Evolutionary conservation across 2,329 filamentous ascomycete species (phyloP).

Genomic region (Alternaria arborescens): DNA sequence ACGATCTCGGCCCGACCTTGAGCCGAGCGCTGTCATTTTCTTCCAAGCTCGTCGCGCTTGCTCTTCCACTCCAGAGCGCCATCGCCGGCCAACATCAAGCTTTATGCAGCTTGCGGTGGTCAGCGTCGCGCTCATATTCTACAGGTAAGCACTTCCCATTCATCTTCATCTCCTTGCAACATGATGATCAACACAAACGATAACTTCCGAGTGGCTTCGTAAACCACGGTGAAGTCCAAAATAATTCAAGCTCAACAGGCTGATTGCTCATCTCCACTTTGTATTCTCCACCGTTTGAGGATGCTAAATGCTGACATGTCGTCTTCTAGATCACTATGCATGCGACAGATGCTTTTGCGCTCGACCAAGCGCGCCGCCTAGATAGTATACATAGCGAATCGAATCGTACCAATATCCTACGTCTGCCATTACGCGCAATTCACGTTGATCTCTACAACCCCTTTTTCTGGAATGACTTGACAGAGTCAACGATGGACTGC

Average conservation of each 20-base stretch:
- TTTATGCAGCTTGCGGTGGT: conserved; percentile 8
- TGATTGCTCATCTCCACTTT: conserved; percentile 48
- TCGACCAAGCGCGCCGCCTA: conserved; percentile 10
- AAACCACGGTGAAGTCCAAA: conserved; percentile 49
- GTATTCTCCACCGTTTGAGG: conserved; percentile 6
- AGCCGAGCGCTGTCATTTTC: conserved; percentile 28
- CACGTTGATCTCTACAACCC: conserved; percentile 50
- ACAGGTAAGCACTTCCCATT: conserved; percentile 28
- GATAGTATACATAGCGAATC: conserved; percentile 22
- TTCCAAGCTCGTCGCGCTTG: conserved; percentile 15
- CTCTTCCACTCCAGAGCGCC: conserved; percentile 15
- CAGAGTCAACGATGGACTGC: conserved; percentile 67
- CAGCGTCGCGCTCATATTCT: not conserved
- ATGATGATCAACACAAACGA: conserved; percentile 47
- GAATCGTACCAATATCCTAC: conserved; percentile 4
- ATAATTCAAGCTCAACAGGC: conserved; percentile 65
- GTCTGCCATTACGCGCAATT: not conserved
- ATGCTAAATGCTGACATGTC: conserved; percentile 23
- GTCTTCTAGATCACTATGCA: conserved; percentile 5
- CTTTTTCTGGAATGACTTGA: conserved; percentile 68
- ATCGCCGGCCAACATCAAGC: conserved; percentile 8
- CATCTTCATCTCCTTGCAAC: conserved; percentile 4
- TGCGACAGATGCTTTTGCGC: not conserved
- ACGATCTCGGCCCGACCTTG: conserved; percentile 29
- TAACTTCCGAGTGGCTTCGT: conserved; percentile 44